phyloP scores from a whole-genome alignment of 352 stramenopile species.

The Nothophytophthora sp. region DNA sequence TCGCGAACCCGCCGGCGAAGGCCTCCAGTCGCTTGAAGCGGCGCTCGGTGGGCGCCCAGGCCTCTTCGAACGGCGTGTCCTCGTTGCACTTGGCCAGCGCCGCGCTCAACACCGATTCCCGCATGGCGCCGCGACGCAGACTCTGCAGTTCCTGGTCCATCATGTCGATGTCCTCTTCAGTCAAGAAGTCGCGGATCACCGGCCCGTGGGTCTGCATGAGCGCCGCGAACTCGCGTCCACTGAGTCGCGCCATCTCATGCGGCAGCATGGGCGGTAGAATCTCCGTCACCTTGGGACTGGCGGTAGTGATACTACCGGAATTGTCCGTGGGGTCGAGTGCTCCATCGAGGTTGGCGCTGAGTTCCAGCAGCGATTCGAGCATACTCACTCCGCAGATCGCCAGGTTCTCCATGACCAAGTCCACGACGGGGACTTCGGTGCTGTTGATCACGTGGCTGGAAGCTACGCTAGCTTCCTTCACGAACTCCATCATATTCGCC shows the following conservation, averaged over 20 bases:
- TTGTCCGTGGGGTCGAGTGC: constrained; percentile 3
- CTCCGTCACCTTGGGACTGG: constrained; percentile 6
- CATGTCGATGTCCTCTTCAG: constrained; percentile 2
- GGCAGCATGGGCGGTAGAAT: constrained; percentile 35
- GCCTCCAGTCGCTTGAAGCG: constrained; percentile 44
- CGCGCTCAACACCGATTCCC: constrained; percentile 25
- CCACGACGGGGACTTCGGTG: constrained; percentile 18
- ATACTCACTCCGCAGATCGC: constrained; percentile 25
- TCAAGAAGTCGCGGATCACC: constrained; percentile 2
- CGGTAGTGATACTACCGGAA: background rate
- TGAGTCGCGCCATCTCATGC: constrained; percentile 39
- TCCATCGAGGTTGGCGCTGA: constrained; percentile 22
- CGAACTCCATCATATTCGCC: constrained; percentile 37
- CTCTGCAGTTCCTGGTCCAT: constrained; percentile 16
- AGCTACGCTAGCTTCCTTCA: constrained; percentile 38
- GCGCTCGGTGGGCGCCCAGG: constrained; percentile 30
- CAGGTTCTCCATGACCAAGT: constrained; percentile 21
- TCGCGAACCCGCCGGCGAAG: constrained; percentile 54
- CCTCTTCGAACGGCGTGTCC: constrained; percentile 30
- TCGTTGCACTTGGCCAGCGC: constrained; percentile 19
- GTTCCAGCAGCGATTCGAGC: constrained; percentile 35
- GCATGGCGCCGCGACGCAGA: constrained; percentile 7
- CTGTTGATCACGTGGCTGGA: constrained; percentile 32
- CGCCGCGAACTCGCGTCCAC: constrained; percentile 36
- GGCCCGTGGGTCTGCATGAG: constrained; percentile 27